phyloP scores from a whole-genome alignment of 106 monocot genomes.

The Dendrobium chrysotoxum region DNA sequence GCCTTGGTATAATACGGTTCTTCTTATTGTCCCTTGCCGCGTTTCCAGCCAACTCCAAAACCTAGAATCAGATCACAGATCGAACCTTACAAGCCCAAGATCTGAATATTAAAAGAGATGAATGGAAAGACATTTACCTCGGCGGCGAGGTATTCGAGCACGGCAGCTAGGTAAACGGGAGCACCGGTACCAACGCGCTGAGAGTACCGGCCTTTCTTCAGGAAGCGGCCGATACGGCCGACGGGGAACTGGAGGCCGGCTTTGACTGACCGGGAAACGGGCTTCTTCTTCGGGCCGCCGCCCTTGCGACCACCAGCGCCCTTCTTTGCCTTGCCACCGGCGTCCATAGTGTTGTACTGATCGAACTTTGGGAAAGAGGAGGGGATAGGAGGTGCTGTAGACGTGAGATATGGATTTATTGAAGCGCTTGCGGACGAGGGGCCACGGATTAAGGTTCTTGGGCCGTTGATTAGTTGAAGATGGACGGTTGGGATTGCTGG shows the following conservation, averaged over 20 bases:
- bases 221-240: slow-evolving; percentile 62
- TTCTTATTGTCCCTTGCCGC: slow-evolving; percentile 20
- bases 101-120: not conserved
- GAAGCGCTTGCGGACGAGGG: not conserved
- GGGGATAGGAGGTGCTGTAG: not conserved
- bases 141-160: slow-evolving; percentile 75
- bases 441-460: not conserved
- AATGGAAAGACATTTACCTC: slow-evolving; percentile 26
- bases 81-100: not conserved
- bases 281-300: slow-evolving; percentile 17
- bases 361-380: not conserved
- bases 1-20: slow-evolving; percentile 8
- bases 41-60: slow-evolving; percentile 18
- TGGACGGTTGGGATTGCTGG: not conserved
- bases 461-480: not conserved
- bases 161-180: slow-evolving; percentile 74
- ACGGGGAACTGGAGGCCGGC: slow-evolving; percentile 63
- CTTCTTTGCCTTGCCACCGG: slow-evolving; percentile 11
- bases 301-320: slow-evolving; percentile 18
- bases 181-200: slow-evolving; percentile 61
- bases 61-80: not conserved
- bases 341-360: slow-evolving; percentile 1
- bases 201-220: slow-evolving; percentile 62
- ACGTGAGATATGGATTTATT: not conserved
- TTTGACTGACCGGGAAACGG: slow-evolving; percentile 12